Evolutionary conservation across 352 stramenopile species (phyloP).

Genomic region (Globisporangium paroecandrum): DNA sequence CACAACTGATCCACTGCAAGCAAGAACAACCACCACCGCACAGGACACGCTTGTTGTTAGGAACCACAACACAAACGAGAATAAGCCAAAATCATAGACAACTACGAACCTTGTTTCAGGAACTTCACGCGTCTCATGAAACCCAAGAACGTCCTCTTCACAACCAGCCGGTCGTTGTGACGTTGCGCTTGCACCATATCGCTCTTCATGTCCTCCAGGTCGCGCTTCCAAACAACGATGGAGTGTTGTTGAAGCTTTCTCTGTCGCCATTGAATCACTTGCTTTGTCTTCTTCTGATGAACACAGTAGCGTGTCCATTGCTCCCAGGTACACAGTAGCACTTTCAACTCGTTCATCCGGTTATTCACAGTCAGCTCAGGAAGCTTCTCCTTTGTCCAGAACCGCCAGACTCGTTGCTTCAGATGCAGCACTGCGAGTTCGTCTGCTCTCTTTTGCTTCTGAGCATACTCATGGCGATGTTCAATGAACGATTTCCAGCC

Average conservation of each 20-base stretch:
- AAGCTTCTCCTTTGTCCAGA: slow-evolving; percentile 7
- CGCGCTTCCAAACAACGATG: not conserved
- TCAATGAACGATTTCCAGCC: slow-evolving; percentile 17
- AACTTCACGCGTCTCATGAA: not conserved
- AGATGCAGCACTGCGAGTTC: not conserved
- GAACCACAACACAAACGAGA: not conserved
- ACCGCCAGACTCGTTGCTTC: slow-evolving; percentile 8
- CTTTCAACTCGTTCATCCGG: slow-evolving; percentile 11
- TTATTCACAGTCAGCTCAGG: slow-evolving; percentile 10
- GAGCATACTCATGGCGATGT: not conserved
- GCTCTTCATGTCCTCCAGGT: slow-evolving; percentile 3
- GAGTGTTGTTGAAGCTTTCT: not conserved
- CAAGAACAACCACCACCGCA: not conserved
- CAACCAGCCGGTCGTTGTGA: not conserved
- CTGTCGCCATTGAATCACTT: slow-evolving; percentile 8
- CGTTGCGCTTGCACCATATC: not conserved
- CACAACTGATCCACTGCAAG: slow-evolving; percentile 12
- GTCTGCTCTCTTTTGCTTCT: not conserved
- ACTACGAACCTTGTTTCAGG: slow-evolving; percentile 16
- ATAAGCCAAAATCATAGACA: not conserved
- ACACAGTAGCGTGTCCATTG: slow-evolving; percentile 3
- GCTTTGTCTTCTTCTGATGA: slow-evolving; percentile 13
- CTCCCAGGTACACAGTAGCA: slow-evolving; percentile 11
- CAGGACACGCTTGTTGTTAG: not conserved
- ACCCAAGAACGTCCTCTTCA: slow-evolving; percentile 4